Percentiles rank a stretch among this genome's conserved stretches.
phyloP scores from a whole-genome alignment of 2,329 filamentous ascomycete genomes.

The Claviceps maximensis region DNA sequence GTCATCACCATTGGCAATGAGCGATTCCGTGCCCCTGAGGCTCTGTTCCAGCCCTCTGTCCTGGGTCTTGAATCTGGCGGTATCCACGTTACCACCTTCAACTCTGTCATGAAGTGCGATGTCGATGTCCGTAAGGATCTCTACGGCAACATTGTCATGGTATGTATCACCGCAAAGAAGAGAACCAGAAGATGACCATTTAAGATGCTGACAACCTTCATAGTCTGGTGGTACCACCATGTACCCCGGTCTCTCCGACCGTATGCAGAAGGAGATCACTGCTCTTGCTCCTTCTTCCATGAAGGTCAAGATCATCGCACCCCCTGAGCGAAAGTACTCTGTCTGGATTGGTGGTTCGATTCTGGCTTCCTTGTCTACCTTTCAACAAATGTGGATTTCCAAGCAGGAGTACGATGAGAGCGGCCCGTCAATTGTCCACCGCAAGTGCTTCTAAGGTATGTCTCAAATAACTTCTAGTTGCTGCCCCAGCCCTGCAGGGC shows the following conservation, averaged over 20 bases:
- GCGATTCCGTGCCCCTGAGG: conserved; percentile 98
- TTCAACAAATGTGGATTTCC: conserved; percentile 99
- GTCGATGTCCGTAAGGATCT: conserved; percentile 99
- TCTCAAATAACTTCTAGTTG: neutral
- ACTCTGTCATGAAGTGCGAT: conserved; percentile 99
- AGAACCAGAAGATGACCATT: no score
- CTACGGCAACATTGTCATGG: conserved; percentile 99
- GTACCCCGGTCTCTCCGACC: conserved; percentile 99
- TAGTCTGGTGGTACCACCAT: conserved; percentile 99
- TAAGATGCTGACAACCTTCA: conserved; percentile 15
- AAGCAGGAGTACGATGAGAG: conserved; percentile 99
- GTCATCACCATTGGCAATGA: conserved; percentile 99
- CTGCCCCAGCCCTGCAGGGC: neutral
- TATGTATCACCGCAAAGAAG: conserved; percentile 33
- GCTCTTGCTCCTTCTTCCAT: conserved; percentile 97
- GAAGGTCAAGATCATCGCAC: conserved; percentile 99
- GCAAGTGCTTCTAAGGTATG: conserved; percentile 98
- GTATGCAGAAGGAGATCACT: conserved; percentile 99
- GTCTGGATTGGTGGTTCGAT: conserved; percentile 99
- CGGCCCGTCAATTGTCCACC: conserved; percentile 97
- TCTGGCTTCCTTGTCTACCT: conserved; percentile 96
- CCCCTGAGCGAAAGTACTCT: conserved; percentile 99
- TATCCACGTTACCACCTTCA: conserved; percentile 99
- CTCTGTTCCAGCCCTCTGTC: conserved; percentile 97
- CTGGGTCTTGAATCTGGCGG: conserved; percentile 96